phyloP scores from a whole-genome alignment of 306 rosid species.

The Cucurbita argyrosperma region DNA sequence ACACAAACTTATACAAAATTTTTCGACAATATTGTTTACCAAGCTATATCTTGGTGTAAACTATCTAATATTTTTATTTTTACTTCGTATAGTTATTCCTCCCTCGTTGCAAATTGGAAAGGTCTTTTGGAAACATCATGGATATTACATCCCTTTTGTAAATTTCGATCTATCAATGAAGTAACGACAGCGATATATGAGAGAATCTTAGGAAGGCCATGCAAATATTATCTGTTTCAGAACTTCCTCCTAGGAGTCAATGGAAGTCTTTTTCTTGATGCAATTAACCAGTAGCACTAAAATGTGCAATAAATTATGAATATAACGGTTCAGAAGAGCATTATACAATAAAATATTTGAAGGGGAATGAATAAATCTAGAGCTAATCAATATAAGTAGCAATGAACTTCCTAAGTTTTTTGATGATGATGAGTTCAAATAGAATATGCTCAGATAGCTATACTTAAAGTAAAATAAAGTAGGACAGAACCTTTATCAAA shows the following conservation, averaged over 20 bases:
- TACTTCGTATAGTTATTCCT: no score
- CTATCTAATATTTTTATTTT: no score
- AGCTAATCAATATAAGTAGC: background rate
- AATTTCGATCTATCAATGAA: no score
- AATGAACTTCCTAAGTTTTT: background rate
- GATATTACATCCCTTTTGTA: no score
- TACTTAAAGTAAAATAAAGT: background rate
- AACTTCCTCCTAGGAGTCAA: background rate
- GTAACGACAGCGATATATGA: background rate
- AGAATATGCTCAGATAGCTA: background rate
- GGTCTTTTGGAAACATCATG: no score
- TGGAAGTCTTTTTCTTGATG: background rate
- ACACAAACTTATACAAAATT: no score
- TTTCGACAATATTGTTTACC: no score
- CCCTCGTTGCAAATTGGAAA: no score
- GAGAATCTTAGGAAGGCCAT: background rate
- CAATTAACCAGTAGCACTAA: background rate
- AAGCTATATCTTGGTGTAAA: no score
- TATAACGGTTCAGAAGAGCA: background rate
- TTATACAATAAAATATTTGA: background rate
- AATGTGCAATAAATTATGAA: background rate
- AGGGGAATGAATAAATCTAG: background rate
- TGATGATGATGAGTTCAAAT: background rate
- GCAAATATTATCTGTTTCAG: background rate
- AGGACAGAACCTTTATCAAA: conserved; percentile 57